Base-by-base conservation (phyloP, 2,329 filamentous ascomycete genomes). In the Neofusicoccum cordaticola region DNA sequence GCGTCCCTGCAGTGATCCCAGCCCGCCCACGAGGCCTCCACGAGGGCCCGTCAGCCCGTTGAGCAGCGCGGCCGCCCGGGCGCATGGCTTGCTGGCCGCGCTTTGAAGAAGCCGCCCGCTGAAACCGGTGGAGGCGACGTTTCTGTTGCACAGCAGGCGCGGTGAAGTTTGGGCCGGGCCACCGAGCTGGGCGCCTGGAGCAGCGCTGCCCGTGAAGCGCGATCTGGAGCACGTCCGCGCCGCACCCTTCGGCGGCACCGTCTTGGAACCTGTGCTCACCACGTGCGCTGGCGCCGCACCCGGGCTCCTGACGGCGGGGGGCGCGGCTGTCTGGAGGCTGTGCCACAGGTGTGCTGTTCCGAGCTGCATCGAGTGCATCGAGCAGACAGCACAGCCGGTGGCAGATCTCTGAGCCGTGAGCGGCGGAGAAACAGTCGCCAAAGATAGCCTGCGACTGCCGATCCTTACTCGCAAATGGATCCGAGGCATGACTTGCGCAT, bases 121-220 rank as follows among this genome's bases (percentile, higher is more conserved):
- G 56, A 60, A 60, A 60, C 56, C 42, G 22, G 56, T 60, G 56
- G 56, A 60, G 56, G 56, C 56, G 42, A 47, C 56, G n/a, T 60
- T 15, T 13, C 11, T n/a, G 56, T 60, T n/a, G 31, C 56, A 60
- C 56, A 1, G 39, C 56, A 60, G 27, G 4, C n/a, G 31, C 15
- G 15, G 31, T 19, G 15, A 11, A 4, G 50, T 7, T 6, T 51
- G 47, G 47, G 53, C 53, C 53, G 53, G 19, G 15, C 7, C 17
- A 12, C 53, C 41, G 53, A 27, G 52, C 37, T 34, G 53, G 53
- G 15, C 56, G 42, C 42, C 41, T 47, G 53, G 53, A 34, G 39
- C 53, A 58, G 4, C 34, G 53, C 53, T 39, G 56, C 15, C 22
- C 41, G 39, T 34, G 53, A 58, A 17, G 39, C 22, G 56, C 31